A percentile compares a stretch with the other conserved stretches of the same genome.
phyloP scores from a whole-genome alignment of 2,329 filamentous ascomycete genomes.

The Cladosporium sp. region DNA sequence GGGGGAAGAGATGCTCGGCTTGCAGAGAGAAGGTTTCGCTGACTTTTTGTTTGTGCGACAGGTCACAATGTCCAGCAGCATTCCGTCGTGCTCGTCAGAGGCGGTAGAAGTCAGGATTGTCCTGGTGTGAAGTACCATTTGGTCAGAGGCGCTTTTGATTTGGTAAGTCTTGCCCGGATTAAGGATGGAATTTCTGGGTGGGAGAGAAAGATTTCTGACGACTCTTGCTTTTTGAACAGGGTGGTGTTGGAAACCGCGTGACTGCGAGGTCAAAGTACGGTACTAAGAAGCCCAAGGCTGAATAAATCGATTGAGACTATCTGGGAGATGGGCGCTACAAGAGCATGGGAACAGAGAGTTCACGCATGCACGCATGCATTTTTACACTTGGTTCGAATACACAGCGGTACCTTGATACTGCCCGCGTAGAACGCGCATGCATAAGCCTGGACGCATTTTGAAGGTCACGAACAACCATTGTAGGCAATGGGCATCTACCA shows the following conservation, averaged over 20 bases:
- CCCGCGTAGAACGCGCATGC: background rate
- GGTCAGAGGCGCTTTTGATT: slow-evolving; percentile 83
- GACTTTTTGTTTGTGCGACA: slow-evolving; percentile 23
- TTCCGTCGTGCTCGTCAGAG: slow-evolving; percentile 92
- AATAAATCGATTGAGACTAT: slow-evolving; percentile 30
- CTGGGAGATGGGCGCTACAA: background rate
- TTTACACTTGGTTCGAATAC: background rate
- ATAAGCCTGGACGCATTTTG: background rate
- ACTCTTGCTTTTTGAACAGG: slow-evolving; percentile 47
- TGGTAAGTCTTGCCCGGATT: slow-evolving; percentile 57
- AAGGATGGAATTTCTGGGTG: background rate
- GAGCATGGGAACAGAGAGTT: background rate
- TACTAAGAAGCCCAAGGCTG: slow-evolving; percentile 95
- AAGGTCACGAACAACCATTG: too few relatives aligned
- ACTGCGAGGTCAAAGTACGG: slow-evolving; percentile 93
- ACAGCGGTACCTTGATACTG: background rate
- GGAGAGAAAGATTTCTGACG: background rate
- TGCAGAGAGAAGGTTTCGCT: too few relatives aligned
- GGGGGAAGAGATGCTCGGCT: too few relatives aligned
- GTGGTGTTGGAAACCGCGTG: slow-evolving; percentile 79
- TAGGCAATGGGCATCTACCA: too few relatives aligned
- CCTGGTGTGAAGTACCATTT: slow-evolving; percentile 96
- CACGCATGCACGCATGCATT: background rate
- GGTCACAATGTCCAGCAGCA: slow-evolving; percentile 98
- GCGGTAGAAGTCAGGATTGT: slow-evolving; percentile 91